These are phyloP conservation scores for Acacia concinna DNA, from an alignment of 331 rosid genomes.

Conservation along the genomic window DNA sequence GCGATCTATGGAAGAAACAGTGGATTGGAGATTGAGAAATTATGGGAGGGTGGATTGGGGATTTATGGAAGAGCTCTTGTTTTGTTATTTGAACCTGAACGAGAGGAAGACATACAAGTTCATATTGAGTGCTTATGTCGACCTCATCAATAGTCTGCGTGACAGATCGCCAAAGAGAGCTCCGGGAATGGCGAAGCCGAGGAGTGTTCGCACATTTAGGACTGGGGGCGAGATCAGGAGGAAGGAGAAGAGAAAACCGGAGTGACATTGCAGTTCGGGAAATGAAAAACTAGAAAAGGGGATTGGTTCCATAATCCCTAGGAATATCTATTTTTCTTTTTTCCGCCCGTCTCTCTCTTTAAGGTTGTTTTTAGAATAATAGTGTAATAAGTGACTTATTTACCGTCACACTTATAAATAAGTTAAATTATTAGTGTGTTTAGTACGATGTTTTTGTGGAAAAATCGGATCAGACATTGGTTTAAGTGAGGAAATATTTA, in stretches of 20 bases:
- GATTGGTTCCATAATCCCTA: no score
- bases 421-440: no score
- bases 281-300: neutral
- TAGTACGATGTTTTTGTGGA: no score
- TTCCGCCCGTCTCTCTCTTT: no score
- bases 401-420: no score
- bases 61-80: constrained; percentile 78
- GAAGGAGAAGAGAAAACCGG: constrained; percentile 10
- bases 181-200: constrained; percentile 38
- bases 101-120: constrained; percentile 63
- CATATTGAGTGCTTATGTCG: constrained; percentile 71
- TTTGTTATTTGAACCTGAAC: constrained; percentile 59
- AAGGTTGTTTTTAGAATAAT: no score
- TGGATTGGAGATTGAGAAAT: constrained; percentile 40
- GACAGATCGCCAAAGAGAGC: constrained; percentile 31
- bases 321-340: no score
- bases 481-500: no score
- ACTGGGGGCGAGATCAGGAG: neutral
- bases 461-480: no score
- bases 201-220: constrained; percentile 43
- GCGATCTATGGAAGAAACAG: constrained; percentile 68
- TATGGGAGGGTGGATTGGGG: constrained; percentile 61
- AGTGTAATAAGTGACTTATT: no score
- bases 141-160: constrained; percentile 48
- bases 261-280: constrained; percentile 11